Percentiles rank a stretch among this genome's conserved stretches.
Conservation (phyloP, 495 filamentous ascomycete genomes). For the Talaromyces thailandensis region DNA sequence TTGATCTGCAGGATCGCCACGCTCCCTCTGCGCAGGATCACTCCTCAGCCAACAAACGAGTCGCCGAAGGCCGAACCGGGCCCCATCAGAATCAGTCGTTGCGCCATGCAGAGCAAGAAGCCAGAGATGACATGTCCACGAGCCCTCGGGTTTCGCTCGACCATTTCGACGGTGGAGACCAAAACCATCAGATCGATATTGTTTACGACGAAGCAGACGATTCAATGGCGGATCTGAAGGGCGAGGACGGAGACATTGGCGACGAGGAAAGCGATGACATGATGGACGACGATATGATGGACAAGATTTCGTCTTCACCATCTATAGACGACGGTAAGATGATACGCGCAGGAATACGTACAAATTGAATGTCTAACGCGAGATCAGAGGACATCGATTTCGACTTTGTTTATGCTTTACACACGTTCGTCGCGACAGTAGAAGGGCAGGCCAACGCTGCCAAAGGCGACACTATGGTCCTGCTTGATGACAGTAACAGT, state of each 20-base stretch:
- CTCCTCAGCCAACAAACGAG: conserved; percentile 36
- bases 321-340: conserved; percentile 97
- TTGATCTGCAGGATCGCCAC: conserved; percentile 84
- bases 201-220: conserved; percentile 28
- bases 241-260: conserved; percentile 44
- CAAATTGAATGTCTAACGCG: conserved; percentile 26
- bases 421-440: conserved; percentile 95
- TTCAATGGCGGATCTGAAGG: conserved; percentile 22
- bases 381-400: conserved; percentile 97
- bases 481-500: conserved; percentile 98
- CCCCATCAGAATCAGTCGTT: conserved; percentile 81
- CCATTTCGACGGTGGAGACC: conserved; percentile 39
- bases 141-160: conserved; percentile 34
- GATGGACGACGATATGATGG: conserved; percentile 85
- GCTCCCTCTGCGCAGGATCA: conserved; percentile 79
- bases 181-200: conserved; percentile 36
- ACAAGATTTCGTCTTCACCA: conserved; percentile 95
- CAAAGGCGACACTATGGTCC: conserved; percentile 99
- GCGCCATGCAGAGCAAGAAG: conserved; percentile 68
- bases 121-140: conserved; percentile 53
- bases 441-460: conserved; percentile 97
- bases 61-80: conserved; percentile 51
- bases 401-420: conserved; percentile 96
- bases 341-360: not conserved
- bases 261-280: conserved; percentile 62